Base-by-base conservation (phyloP, 2,329 filamentous ascomycete species). In the Fusarium sp. region DNA sequence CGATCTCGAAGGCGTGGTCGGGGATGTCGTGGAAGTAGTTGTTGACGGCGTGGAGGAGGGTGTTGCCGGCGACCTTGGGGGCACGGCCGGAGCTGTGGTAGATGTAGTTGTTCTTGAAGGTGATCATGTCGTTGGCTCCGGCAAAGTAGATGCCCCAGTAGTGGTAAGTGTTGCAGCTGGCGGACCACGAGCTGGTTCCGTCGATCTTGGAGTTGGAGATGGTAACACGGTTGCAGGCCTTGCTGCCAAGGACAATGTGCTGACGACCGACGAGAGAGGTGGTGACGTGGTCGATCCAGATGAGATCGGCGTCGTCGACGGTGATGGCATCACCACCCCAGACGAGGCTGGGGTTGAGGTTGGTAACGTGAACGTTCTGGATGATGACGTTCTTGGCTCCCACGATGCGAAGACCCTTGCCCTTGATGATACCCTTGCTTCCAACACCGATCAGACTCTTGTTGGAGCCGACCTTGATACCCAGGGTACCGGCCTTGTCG, bases 181-280 rank as follows among this genome's bases (percentile, higher is more conserved):
- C 86, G 13, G 88, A 90, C 83, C 85, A 91, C 20, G 81, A 79
- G 37, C 85, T 85, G 27, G 79, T 78, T 54, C 90, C 90, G 76
- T 92, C 86, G 74, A 92, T 87, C 77, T 89, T 87, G 81, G 79
- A 85, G 86, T 91, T 91, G 74, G 89, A 89, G 79, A 92, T 86
- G 31, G 89, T 90, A 22, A 91, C 87, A 52, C 87, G 87, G 79
- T 85, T 86, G 75, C 85, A 86, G 60, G 88, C 85, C 4, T 79
- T 77, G 78, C 85, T 87, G 69, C 90, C 89, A 59, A 89, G 85
- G 59, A 91, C 89, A 59, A 90, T 87, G 83, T 90, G 87, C 80
- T 91, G 89, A 52, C 89, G 88, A 62, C 88, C 88, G 73, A 90
- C 88, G 52, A 87, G 85, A 61, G 88, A 88, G 59, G 87, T 89